phyloP scores from a whole-genome alignment of 2,329 filamentous ascomycete genomes.

The Microthyrium microscopicum region DNA sequence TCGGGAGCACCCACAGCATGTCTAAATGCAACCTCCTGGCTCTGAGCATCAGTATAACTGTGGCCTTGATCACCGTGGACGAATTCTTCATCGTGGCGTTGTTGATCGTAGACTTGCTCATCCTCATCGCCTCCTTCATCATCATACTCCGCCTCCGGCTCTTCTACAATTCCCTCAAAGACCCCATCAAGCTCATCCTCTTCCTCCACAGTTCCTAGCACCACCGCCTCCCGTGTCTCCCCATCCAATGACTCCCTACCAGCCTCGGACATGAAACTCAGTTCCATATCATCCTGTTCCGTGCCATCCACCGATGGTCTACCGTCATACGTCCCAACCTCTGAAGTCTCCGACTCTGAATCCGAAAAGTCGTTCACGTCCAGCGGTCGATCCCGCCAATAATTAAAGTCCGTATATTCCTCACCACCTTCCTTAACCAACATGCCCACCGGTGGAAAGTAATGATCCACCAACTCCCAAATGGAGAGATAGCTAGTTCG shows the following conservation, averaged over 20 bases:
- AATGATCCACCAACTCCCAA: slow-evolving; percentile 93
- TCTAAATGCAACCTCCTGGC: too few species aligned
- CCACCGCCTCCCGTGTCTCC: slow-evolving; percentile 1
- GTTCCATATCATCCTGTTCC: slow-evolving; percentile 5
- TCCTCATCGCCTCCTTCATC: slow-evolving; percentile 8
- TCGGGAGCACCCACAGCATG: too few species aligned
- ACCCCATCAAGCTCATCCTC: not conserved
- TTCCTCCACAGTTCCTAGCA: slow-evolving; percentile 5
- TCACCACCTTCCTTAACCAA: slow-evolving; percentile 81
- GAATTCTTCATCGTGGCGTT: not conserved
- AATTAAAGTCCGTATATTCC: slow-evolving; percentile 92
- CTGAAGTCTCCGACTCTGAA: slow-evolving; percentile 27
- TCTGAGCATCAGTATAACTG: too few species aligned
- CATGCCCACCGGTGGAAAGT: slow-evolving; percentile 82
- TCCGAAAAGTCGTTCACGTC: slow-evolving; percentile 80
- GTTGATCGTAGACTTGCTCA: slow-evolving; percentile 2
- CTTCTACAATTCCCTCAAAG: not conserved
- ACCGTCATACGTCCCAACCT: slow-evolving; percentile 1
- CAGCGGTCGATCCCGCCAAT: slow-evolving; percentile 75
- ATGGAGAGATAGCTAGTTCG: slow-evolving; percentile 96
- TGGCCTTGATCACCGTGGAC: not conserved
- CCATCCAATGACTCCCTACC: not conserved
- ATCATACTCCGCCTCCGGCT: not conserved
- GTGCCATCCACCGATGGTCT: slow-evolving; percentile 1
- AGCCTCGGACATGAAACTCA: slow-evolving; percentile 9